phyloP scores from a whole-genome alignment of 805 yeast genomes.

The Candida dajiaensis region DNA sequence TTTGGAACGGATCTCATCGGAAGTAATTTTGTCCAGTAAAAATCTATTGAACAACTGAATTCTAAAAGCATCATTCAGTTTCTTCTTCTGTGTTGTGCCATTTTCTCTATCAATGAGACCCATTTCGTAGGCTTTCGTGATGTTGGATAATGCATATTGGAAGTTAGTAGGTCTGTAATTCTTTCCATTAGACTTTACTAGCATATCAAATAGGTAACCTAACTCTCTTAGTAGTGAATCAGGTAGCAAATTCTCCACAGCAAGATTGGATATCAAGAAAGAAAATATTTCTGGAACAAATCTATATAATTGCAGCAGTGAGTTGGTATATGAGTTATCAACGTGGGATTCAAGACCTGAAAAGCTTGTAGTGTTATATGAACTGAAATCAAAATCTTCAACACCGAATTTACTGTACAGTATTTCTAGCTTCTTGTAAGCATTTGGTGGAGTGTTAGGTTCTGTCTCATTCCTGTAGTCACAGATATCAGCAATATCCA shows the following conservation, averaged over 20 bases:
- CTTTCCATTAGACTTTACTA: constrained; percentile 69
- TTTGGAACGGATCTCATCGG: constrained; percentile 40
- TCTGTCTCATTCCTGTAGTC: constrained; percentile 23
- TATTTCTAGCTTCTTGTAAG: constrained; percentile 69
- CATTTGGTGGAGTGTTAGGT: constrained; percentile 54
- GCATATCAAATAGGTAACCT: constrained; percentile 90
- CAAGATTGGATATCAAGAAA: constrained; percentile 48
- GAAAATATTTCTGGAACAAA: constrained; percentile 72
- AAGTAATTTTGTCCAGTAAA: constrained; percentile 44
- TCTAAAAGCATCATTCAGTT: constrained; percentile 18
- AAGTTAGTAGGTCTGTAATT: constrained; percentile 83
- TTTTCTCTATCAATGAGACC: constrained; percentile 48
- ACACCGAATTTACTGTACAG: constrained; percentile 88
- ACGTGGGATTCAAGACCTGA: constrained; percentile 90
- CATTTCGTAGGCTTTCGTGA: constrained; percentile 43
- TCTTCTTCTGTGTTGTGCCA: not conserved
- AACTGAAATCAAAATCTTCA: constrained; percentile 86
- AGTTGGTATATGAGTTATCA: constrained; percentile 71
- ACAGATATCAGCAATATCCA: constrained; percentile 24
- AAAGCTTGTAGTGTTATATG: constrained; percentile 65
- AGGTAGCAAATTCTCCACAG: constrained; percentile 42
- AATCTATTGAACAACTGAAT: constrained; percentile 55
- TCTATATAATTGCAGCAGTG: constrained; percentile 73
- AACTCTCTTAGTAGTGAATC: constrained; percentile 66
- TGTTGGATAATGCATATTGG: constrained; percentile 42